A percentile compares a stretch with the other conserved stretches of the same genome.
Conservation (phyloP, 73 alveolate species). For the Paramecium biaurelia region DNA sequence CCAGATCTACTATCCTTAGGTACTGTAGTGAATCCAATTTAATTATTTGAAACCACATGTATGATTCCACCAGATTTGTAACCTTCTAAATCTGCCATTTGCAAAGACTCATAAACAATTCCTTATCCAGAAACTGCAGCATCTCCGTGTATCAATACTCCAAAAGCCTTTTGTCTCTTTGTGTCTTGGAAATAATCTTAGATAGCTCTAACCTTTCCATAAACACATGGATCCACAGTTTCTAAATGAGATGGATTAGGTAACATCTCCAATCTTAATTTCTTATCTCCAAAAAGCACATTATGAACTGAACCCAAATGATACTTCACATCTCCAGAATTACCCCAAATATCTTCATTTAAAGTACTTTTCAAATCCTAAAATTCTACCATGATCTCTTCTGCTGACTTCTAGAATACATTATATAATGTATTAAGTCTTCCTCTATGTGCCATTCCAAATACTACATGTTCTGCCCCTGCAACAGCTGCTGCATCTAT, state of each 20-base stretch:
- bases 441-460: constrained; percentile 99
- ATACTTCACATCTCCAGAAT: constrained; percentile 86
- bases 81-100: constrained; percentile 67
- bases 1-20: constrained; percentile 71
- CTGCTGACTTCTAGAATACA: constrained; percentile 82
- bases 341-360: constrained; percentile 69
- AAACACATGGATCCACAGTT: constrained; percentile 76
- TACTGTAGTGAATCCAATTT: constrained; percentile 89
- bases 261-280: constrained; percentile 52
- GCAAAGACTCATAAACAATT: constrained; percentile 71
- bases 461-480: constrained; percentile 80
- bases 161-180: constrained; percentile 61
- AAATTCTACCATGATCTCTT: constrained; percentile 71
- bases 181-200: constrained; percentile 70
- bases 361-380: constrained; percentile 21
- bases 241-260: constrained; percentile 88
- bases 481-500: constrained; percentile 79
- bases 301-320: constrained; percentile 77
- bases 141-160: constrained; percentile 81
- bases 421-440: constrained; percentile 89
- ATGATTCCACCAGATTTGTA: constrained; percentile 76
- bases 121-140: constrained; percentile 89
- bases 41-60: constrained; percentile 85
- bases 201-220: constrained; percentile 80
- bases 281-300: constrained; percentile 20